A percentile compares a stretch with the other conserved stretches of the same genome.
phyloP scores from a whole-genome alignment of 805 yeast genomes.

The Groenewaldozyma salmanticensis region DNA sequence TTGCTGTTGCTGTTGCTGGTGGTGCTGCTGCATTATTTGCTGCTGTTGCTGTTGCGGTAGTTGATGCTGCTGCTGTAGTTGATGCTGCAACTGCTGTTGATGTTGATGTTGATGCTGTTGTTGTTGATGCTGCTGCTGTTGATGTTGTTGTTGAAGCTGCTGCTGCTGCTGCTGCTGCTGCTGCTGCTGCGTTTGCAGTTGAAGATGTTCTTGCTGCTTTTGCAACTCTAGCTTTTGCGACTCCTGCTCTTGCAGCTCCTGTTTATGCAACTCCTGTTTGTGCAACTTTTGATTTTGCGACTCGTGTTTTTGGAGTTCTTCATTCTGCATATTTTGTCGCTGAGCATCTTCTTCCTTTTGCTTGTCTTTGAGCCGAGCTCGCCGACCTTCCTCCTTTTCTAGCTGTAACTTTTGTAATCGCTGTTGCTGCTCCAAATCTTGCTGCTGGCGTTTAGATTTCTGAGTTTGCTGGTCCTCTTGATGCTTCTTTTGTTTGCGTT shows the following conservation, averaged over 20 bases:
- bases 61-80: conserved; percentile 6
- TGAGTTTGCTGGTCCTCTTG: conserved; percentile 8
- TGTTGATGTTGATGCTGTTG: conserved; percentile 5
- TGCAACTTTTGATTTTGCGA: neutral
- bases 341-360: too few species aligned
- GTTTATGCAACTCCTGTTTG: neutral
- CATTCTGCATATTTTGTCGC: conserved; percentile 7
- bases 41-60: conserved; percentile 13
- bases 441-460: conserved; percentile 13
- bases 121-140: conserved; percentile 7
- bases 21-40: conserved; percentile 15
- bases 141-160: conserved; percentile 5
- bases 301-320: conserved; percentile 3
- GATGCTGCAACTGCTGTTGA: conserved; percentile 2
- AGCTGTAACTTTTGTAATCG: too few species aligned
- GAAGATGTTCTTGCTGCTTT: conserved; percentile 1
- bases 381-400: too few species aligned
- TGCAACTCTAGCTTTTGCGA: neutral
- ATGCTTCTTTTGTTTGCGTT: too few species aligned
- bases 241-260: neutral
- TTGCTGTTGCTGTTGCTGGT: conserved; percentile 16
- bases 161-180: conserved; percentile 8
- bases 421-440: conserved; percentile 9
- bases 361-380: too few species aligned
- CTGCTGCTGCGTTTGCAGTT: conserved; percentile 1